Evolutionary conservation across 2,329 filamentous ascomycete species (phyloP), one percentile per base, ranked within the genome.

Genomic region (Aspergillus glaucus): DNA sequence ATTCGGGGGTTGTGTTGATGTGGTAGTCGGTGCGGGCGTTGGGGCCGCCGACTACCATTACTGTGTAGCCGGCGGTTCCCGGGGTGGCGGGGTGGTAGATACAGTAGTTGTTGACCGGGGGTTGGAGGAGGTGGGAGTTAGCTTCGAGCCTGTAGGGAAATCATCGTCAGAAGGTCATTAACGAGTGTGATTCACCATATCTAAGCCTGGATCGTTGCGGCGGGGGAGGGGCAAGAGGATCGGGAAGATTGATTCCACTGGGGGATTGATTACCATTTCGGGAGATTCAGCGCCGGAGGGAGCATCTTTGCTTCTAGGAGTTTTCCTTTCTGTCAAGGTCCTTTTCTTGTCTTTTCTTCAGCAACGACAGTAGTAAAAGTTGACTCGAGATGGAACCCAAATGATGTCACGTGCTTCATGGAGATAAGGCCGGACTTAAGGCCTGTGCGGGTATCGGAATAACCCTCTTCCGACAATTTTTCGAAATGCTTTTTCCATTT

Each of bases 11-110:
- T 61, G 84, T 77, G 78, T 97, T 97, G 80, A 97, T 92, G 79
- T 97, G 93, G 77, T 96, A 98, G 77, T 97, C 93, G 48, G 91
- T 96, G 55, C 93, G 84, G 52, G 88, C 88, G 70, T 97, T 97
- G 62, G 93, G 93, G 10, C 93, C 93, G 66, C 93, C 93, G 54
- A 98, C 91, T 61, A 95, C 90, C 86, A 75, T 75, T 54, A 91
- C 90, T 63, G 96, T 97, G 68, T 94, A 91, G 26, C 93, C 93
- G 64, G 91, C 87, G 53, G 96, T 93, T 56, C 92, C 88, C 76
- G 65, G 62, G 5, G 63, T 66, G 36, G 69, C 68, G 3, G 67
- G 65, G 66, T 95, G 87, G 75, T 95, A 95, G 62, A 97, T 88
- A 74, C 91, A 96, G 76, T 93, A 94, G 75, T 97, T 97, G 75